Conservation (phyloP, 2,329 filamentous ascomycete species). For the Teratosphaeria destructans region DNA sequence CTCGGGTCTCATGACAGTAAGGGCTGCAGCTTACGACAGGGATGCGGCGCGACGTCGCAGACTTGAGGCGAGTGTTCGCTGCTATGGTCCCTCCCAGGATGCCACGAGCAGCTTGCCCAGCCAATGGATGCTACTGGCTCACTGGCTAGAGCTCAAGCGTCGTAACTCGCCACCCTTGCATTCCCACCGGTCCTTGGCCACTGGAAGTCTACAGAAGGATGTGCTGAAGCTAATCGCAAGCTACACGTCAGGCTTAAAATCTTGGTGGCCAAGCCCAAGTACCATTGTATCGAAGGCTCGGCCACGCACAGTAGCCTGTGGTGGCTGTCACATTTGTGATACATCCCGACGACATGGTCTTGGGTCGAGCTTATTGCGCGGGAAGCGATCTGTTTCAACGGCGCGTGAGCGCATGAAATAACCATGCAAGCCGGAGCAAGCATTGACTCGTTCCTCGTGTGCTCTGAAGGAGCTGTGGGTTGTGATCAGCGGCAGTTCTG, state of each 20-base stretch:
- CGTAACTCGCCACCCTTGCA: background rate
- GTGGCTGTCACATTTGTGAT: background rate
- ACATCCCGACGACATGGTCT: background rate
- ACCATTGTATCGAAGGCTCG: background rate
- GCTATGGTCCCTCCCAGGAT: background rate
- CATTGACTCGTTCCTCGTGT: background rate
- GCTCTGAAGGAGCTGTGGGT: background rate
- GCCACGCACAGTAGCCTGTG: background rate
- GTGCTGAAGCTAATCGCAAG: background rate
- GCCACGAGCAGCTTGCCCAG: background rate
- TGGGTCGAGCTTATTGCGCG: background rate
- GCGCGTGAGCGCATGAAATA: background rate
- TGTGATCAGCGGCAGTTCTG: background rate
- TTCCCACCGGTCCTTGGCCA: background rate
- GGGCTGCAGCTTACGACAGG: background rate
- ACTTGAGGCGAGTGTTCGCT: background rate
- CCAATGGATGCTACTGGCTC: background rate
- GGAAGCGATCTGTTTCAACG: background rate
- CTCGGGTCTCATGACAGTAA: background rate
- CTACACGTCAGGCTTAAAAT: background rate
- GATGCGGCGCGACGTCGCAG: background rate
- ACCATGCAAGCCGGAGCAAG: background rate
- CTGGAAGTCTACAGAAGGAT: background rate
- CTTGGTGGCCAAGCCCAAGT: background rate
- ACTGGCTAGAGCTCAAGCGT: background rate